Conservation (phyloP, 441 rosid species). For the Pelargonium citronellum region DNA sequence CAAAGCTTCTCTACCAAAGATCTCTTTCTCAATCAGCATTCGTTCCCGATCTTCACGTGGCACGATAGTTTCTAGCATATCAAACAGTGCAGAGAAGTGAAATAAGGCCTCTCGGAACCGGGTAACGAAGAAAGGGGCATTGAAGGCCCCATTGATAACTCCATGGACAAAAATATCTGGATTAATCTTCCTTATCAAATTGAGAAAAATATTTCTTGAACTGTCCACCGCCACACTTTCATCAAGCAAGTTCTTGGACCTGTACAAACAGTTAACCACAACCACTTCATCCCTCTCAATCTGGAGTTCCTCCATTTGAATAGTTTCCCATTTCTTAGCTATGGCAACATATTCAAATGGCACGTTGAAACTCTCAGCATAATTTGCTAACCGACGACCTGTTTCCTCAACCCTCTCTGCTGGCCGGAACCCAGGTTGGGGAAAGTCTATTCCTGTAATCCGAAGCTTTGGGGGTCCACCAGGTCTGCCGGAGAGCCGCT, state of each 20-base stretch:
- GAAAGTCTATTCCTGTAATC: constrained; percentile 64
- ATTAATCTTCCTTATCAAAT: constrained; percentile 51
- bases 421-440: constrained; percentile 63
- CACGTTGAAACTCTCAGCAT: constrained; percentile 52
- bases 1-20: constrained; percentile 73
- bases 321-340: constrained; percentile 61
- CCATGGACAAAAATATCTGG: constrained; percentile 72
- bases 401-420: constrained; percentile 61
- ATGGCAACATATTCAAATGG: constrained; percentile 57
- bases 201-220: constrained; percentile 57
- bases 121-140: constrained; percentile 83
- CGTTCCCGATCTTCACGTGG: constrained; percentile 64
- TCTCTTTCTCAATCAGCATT: constrained; percentile 69
- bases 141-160: constrained; percentile 56
- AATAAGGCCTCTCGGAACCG: constrained; percentile 75
- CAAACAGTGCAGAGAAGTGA: constrained; percentile 85
- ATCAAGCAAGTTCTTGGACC: constrained; percentile 68
- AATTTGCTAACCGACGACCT: constrained; percentile 51
- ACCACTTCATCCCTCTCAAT: constrained; percentile 48
- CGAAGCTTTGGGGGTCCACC: constrained; percentile 45
- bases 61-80: constrained; percentile 75
- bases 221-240: constrained; percentile 59
- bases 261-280: constrained; percentile 59
- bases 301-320: constrained; percentile 51
- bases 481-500: constrained; percentile 32